A percentile compares a stretch with the other conserved stretches of the same genome.
Evolutionary conservation across 345 rosid species (phyloP).

Genomic region (Theobroma cacao): DNA sequence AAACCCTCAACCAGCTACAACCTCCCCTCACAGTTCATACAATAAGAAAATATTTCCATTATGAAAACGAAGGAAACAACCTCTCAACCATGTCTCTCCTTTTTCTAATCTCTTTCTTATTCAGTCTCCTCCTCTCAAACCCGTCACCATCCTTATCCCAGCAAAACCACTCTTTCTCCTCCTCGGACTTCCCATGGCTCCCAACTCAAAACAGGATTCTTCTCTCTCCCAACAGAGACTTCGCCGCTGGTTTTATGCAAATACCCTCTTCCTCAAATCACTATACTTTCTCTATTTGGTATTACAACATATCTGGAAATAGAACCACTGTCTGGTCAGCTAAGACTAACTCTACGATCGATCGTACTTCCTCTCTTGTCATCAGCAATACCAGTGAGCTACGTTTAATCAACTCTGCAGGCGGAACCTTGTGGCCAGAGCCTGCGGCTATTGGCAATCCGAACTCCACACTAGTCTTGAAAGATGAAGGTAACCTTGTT

Average conservation of each 20-base stretch:
- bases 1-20: background rate
- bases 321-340: constrained; percentile 46
- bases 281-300: constrained; percentile 55
- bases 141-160: constrained; percentile 25
- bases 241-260: constrained; percentile 53
- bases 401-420: constrained; percentile 27
- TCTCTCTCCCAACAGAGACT: constrained; percentile 41
- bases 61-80: background rate
- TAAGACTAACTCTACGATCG: constrained; percentile 15
- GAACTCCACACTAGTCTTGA: constrained; percentile 33
- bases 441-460: background rate
- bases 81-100: constrained; percentile 25
- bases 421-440: constrained; percentile 26
- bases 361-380: constrained; percentile 20
- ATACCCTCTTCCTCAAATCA: constrained; percentile 15
- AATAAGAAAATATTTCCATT: background rate
- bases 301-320: constrained; percentile 19
- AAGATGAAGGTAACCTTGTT: constrained; percentile 40
- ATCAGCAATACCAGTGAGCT: constrained; percentile 31
- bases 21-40: background rate
- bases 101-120: constrained; percentile 14
- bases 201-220: constrained; percentile 39
- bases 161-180: constrained; percentile 35
- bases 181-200: constrained; percentile 40
- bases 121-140: constrained; percentile 16